Base-by-base conservation (phyloP, 768 basidiomycete species). In the Mycena chlorophos region DNA sequence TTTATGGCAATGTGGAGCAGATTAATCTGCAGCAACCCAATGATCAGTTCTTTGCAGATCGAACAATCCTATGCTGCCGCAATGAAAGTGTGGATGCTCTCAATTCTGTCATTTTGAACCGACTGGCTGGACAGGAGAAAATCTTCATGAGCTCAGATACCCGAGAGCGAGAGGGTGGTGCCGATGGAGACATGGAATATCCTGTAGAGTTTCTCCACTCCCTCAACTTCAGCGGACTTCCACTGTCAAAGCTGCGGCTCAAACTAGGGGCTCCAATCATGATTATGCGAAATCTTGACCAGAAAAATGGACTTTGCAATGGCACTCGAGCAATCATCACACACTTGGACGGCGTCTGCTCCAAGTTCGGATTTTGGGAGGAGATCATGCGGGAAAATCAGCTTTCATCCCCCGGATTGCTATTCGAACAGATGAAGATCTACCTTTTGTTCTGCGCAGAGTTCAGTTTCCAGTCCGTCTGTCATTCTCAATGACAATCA, bases 401-500 rank as follows among this genome's bases (percentile, higher is more conserved):
- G 68, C 60, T 2, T 59, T 75, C 38, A 75, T 78, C 50, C 75
- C 75, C 20, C 55, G 74, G 4, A 66, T 69, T 27, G 19, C 54
- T 2, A 17, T 69, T 12, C 4, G 52, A 47, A 1, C 38, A 66
- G 13, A 22, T 64, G 19, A 23, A 54, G 10, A 64, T 68, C 50
- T n/a, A n/a, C 23, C 57, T 2, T 52, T 79, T 19, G 54, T 37
- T 8, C 66, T 69, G 2, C 59, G 61, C n/a, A n/a, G n/a, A n/a
- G n/a, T n/a, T 0, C 78, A 80, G 62, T 78, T 78, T 52, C 76
- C 78, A 19, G 57, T 80, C 1, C 53, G 66, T 0, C 66, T 79
- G 1, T 74, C 74, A 12, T 81, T 79, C 69, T 69, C 72, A 0
- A 70, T 77, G 61, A 72, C 74, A 0, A 76, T 78, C 56, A 79